Base-by-base conservation (phyloP, 805 yeast genomes). In the Priceomyces castillae region DNA sequence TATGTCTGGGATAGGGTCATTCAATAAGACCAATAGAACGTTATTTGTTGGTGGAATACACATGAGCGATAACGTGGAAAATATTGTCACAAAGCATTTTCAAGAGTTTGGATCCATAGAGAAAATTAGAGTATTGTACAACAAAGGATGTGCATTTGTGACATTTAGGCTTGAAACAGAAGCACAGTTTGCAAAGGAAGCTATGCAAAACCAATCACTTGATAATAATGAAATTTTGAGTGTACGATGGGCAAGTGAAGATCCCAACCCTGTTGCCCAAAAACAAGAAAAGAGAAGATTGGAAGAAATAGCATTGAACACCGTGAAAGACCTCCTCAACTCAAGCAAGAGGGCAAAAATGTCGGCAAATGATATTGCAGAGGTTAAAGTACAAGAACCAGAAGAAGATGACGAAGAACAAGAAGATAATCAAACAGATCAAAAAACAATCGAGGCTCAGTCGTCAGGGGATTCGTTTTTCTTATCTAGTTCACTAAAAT, bases 161-260 rank as follows among this genome's bases (percentile, higher is more conserved):
- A 83, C 86, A 0, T 92, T 69, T 57, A 72, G 71, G 44, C 61
- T 73, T 28, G 96, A 88, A 53, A 61, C 75, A 16, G 82, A 77
- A 57, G 97, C 97, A 0, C 97, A 92, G 61, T 94, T 92, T 71
- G 96, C 97, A 0, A 87, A 88, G 55, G 98, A 92, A 61, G 96
- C 96, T 1, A 88, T 92, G 96, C 78, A 84, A 31, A 82, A 83
- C 35, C 98, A 92, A 60, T 75, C 86, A 7, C 59, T 90, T 6
- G 59, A 52, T 18, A 81, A 76, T 34, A 75, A 77, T 44, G 96
- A 86, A 48, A 76, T 82, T 0, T 62, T 90, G 35, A 77, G 73
- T 46, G 78, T 90, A 1, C 74, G 87, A 49, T 90, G 98, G 98
- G 96, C 97, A 0, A 80, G 79, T 47, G 92, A 86, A 34, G 96